Percentiles rank a stretch among this genome's conserved stretches.
Evolutionary conservation across 768 basidiomycete species (phyloP).

Genomic region (Termitomyces bulborhizus): DNA sequence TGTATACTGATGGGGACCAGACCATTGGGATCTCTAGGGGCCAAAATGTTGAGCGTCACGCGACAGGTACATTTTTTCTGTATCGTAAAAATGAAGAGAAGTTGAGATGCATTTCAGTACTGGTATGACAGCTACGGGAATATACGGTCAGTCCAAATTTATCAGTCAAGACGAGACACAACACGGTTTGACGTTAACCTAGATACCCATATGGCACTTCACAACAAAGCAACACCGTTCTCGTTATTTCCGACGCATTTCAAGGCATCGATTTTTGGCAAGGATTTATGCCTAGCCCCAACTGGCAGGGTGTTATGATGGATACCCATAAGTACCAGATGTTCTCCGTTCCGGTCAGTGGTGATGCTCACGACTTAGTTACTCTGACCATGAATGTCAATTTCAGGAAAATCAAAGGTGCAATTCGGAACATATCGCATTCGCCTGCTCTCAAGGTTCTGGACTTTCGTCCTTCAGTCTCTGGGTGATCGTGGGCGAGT

Average conservation of each 20-base stretch:
- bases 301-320: slow-evolving; percentile 62
- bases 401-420: slow-evolving; percentile 39
- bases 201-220: slow-evolving; percentile 30
- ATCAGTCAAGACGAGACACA: neutral
- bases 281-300: slow-evolving; percentile 49
- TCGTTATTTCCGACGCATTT: slow-evolving; percentile 76
- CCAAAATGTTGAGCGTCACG: slow-evolving; percentile 41
- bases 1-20: slow-evolving; percentile 26
- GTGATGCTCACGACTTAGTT: neutral
- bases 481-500: slow-evolving; percentile 87
- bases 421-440: slow-evolving; percentile 49
- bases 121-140: slow-evolving; percentile 73
- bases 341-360: slow-evolving; percentile 52
- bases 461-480: slow-evolving; percentile 50
- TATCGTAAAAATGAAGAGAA: neutral
- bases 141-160: slow-evolving; percentile 44
- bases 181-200: neutral
- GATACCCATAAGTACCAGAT: slow-evolving; percentile 80
- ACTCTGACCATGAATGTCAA: neutral
- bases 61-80: slow-evolving; percentile 27
- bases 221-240: slow-evolving; percentile 55
- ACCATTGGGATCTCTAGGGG: slow-evolving; percentile 65
- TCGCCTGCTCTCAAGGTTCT: slow-evolving; percentile 46
- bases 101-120: slow-evolving; percentile 36
- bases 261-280: slow-evolving; percentile 67